Percentiles rank a stretch among this genome's conserved stretches.
These are phyloP conservation scores for Plicaturopsis crispa DNA, from an alignment of 768 basidiomycete species.

Conservation along the genomic window DNA sequence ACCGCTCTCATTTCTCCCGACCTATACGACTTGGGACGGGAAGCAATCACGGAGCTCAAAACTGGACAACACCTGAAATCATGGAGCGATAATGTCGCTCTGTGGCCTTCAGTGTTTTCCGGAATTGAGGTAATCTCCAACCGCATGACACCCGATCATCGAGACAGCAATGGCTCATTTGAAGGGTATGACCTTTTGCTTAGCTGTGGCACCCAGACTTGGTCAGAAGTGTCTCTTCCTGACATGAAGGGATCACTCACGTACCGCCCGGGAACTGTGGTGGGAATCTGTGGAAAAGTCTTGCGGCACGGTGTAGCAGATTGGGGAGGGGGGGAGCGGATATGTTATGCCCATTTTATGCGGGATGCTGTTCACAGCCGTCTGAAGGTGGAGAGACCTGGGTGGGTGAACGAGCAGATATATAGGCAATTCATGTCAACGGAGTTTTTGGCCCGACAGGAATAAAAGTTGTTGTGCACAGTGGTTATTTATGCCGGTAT, in stretches of 20 bases:
- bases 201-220: slow-evolving; percentile 1
- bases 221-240: not conserved
- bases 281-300: slow-evolving; percentile 2
- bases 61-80: no score
- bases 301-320: not conserved
- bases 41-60: no score
- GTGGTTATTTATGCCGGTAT: no score
- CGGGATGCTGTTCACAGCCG: slow-evolving; percentile 6
- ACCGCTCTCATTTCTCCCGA: no score
- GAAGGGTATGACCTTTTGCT: slow-evolving; percentile 3
- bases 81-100: no score
- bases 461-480: no score
- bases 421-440: not conserved
- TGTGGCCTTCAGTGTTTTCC: not conserved
- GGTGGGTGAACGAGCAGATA: not conserved
- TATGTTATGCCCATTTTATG: slow-evolving; percentile 5
- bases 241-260: not conserved
- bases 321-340: slow-evolving; percentile 3
- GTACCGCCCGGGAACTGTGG: slow-evolving; percentile 1
- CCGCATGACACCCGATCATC: slow-evolving; percentile 3
- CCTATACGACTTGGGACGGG: no score
- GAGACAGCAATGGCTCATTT: not conserved
- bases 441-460: no score
- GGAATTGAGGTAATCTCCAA: slow-evolving; percentile 3
- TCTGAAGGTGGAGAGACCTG: slow-evolving; percentile 1